A percentile compares a stretch with the other conserved stretches of the same genome.
Conservation (phyloP, 192 early-diverging fungal species). For the Coemansia sp. region DNA sequence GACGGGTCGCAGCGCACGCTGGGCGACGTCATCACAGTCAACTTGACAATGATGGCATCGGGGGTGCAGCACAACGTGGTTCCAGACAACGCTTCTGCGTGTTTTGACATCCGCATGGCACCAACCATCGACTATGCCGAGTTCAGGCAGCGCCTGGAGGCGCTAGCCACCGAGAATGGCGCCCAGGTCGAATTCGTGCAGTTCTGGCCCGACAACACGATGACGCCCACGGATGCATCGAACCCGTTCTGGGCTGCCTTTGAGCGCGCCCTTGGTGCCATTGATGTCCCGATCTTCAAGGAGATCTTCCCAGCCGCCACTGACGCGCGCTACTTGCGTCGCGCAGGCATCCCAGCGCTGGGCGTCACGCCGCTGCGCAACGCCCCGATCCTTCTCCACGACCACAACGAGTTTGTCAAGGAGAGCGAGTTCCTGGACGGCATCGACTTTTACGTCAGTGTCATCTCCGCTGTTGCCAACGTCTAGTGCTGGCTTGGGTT, state of each 20-base stretch:
- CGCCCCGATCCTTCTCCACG: constrained; percentile 77
- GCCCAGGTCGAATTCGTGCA: constrained; percentile 65
- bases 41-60: constrained; percentile 73
- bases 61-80: constrained; percentile 83
- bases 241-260: constrained; percentile 74
- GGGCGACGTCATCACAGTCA: constrained; percentile 80
- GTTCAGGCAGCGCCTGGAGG: constrained; percentile 55
- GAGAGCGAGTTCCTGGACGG: constrained; percentile 73
- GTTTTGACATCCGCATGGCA: constrained; percentile 76
- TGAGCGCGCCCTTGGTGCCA: constrained; percentile 56
- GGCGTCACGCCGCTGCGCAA: constrained; percentile 83
- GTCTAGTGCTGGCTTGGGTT: neutral
- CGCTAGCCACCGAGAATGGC: constrained; percentile 41
- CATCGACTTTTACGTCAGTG: constrained; percentile 68
- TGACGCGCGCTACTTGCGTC: constrained; percentile 76
- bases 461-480: constrained; percentile 62
- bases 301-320: constrained; percentile 88
- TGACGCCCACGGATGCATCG: constrained; percentile 51
- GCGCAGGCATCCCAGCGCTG: constrained; percentile 73
- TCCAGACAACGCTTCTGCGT: constrained; percentile 65
- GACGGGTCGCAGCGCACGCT: constrained; percentile 57
- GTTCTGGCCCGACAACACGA: constrained; percentile 60
- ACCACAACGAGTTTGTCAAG: constrained; percentile 83
- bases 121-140: constrained; percentile 64
- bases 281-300: constrained; percentile 58